phyloP scores from a whole-genome alignment of 305 asterid species.

The Petunia hybrid region DNA sequence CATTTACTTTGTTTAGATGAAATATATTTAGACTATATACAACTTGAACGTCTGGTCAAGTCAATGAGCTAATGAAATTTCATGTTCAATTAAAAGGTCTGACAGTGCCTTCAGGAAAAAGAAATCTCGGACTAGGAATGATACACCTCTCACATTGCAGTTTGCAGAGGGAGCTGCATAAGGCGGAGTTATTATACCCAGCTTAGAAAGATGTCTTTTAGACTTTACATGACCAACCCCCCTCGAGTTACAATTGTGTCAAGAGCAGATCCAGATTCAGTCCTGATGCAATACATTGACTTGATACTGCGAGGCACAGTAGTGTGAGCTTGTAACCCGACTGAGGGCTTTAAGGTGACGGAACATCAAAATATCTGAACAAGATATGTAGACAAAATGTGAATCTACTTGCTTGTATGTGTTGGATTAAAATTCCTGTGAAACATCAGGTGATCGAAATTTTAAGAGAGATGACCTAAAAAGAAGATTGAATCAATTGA shows the following conservation, averaged over 20 bases:
- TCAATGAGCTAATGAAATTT: neutral
- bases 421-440: conserved; percentile 19
- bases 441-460: conserved; percentile 2
- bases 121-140: no score
- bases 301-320: neutral
- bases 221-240: neutral
- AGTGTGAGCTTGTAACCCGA: no score
- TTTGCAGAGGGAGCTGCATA: neutral
- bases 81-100: neutral
- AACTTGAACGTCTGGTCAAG: neutral
- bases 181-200: neutral
- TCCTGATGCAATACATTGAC: neutral
- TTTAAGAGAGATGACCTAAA: conserved; percentile 4
- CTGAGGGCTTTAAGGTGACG: no score
- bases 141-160: no score
- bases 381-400: neutral
- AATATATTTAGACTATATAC: neutral
- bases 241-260: neutral
- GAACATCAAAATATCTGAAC: neutral
- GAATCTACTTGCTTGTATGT: neutral
- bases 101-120: neutral
- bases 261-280: neutral
- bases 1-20: neutral
- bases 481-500: neutral
- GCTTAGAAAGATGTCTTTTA: neutral